These are phyloP conservation scores for Globisporangium spiculum DNA, from an alignment of 352 stramenopile species.

Conservation along the genomic window DNA sequence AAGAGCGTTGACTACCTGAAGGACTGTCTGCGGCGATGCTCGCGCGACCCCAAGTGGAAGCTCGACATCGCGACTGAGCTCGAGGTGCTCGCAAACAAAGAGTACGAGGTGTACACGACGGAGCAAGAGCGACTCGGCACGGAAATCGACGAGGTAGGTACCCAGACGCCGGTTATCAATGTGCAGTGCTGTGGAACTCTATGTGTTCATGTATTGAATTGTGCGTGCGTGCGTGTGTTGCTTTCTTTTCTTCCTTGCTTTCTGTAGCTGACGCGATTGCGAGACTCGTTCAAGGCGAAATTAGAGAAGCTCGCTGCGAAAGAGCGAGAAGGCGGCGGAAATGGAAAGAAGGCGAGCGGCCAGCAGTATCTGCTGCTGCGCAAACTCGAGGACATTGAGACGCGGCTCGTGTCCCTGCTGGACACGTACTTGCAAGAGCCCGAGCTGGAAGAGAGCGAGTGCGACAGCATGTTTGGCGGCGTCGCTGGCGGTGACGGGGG, in stretches of 20 bases:
- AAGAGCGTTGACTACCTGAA: constrained; percentile 82
- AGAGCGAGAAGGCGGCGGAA: neutral
- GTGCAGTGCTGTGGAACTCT: neutral
- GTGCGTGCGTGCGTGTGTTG: neutral
- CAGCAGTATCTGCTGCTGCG: constrained; percentile 56
- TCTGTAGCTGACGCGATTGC: constrained; percentile 46
- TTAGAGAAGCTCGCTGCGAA: constrained; percentile 31
- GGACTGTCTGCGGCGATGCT: constrained; percentile 68
- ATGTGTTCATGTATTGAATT: neutral
- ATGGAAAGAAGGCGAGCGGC: constrained; percentile 21
- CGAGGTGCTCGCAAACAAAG: constrained; percentile 65
- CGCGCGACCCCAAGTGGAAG: constrained; percentile 81
- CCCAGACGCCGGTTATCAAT: neutral
- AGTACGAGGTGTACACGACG: constrained; percentile 41
- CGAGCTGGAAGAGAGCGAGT: constrained; percentile 47
- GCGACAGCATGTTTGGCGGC: constrained; percentile 40
- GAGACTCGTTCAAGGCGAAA: constrained; percentile 69
- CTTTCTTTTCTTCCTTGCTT: neutral
- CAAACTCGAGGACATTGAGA: constrained; percentile 83
- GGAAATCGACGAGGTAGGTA: constrained; percentile 69
- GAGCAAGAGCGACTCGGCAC: constrained; percentile 53
- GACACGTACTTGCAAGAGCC: constrained; percentile 60
- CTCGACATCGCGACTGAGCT: constrained; percentile 62
- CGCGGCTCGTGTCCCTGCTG: constrained; percentile 50
- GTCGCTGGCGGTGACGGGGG: constrained; percentile 11